Evolutionary conservation across 768 basidiomycete species (phyloP), one percentile per base, ranked within the genome.

Genomic region (Pseudohyphozyma bogoriensis): DNA sequence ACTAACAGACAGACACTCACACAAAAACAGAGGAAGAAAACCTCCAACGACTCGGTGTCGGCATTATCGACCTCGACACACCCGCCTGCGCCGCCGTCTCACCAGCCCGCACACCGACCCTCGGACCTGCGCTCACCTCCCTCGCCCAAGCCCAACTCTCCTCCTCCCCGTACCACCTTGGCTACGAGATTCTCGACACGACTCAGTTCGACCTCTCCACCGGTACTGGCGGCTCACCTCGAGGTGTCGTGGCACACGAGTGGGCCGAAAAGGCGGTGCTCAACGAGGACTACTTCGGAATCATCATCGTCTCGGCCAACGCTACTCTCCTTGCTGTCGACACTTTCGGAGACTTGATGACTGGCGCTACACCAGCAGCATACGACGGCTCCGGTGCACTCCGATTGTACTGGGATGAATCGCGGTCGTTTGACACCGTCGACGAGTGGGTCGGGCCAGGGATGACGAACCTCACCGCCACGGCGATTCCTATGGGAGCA

Each of bases 51-150:
- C 66, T 74, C 3, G 68, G 66, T 1, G 64, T 73, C 55, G 69
- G 67, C 40, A 55, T 75, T 24, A 51, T 75, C 58, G 70, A 74
- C 59, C 72, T 75, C 51, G 73, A 75, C 56, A 68, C 72, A 13
- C 67, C 66, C 10, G 66, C 65, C 31, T 6, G 28, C 28, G 5
- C 20, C 46, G n/a, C n/a, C n/a, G n/a, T n/a, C n/a, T n/a, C n/a
- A n/a, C n/a, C n/a, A n/a, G n/a, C n/a, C n/a, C n/a, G n/a, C n/a
- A n/a, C n/a, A n/a, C n/a, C n/a, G n/a, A n/a, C n/a, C n/a, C n/a
- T n/a, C n/a, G n/a, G n/a, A n/a, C n/a, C n/a, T n/a, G n/a, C n/a
- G n/a, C n/a, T n/a, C n/a, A n/a, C n/a, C n/a, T n/a, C n/a, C n/a
- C n/a, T n/a, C n/a, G n/a, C n/a, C n/a, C n/a, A n/a, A n/a, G n/a